Percentiles rank a stretch among this genome's conserved stretches.
Conservation (phyloP, 306 rosid genomes). For the Trichosanthes truncata region DNA sequence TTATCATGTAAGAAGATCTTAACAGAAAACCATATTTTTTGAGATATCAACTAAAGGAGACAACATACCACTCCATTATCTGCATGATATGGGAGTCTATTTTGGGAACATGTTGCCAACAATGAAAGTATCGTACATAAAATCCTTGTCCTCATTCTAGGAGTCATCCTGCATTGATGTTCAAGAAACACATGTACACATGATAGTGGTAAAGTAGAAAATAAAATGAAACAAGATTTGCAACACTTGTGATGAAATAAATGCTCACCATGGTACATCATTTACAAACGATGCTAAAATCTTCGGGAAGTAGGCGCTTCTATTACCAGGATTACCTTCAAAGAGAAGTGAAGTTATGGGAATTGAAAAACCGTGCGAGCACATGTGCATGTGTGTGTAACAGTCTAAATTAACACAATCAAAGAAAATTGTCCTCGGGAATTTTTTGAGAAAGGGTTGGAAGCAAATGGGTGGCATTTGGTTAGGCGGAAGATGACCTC, state of each 20-base stretch:
- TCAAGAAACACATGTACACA: not conserved
- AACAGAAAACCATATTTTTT: not conserved
- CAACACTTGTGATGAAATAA: constrained; percentile 16
- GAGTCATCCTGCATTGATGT: constrained; percentile 51
- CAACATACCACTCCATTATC: constrained; percentile 40
- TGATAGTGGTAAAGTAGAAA: not conserved
- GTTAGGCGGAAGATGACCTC: not conserved
- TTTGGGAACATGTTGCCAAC: constrained; percentile 61
- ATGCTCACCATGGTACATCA: constrained; percentile 61
- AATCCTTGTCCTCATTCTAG: constrained; percentile 46
- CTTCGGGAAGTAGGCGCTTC: constrained; percentile 44
- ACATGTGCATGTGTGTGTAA: not conserved
- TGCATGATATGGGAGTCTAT: constrained; percentile 60
- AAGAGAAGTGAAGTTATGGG: constrained; percentile 12
- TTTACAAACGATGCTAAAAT: constrained; percentile 31
- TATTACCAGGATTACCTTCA: constrained; percentile 58
- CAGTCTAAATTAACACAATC: not conserved
- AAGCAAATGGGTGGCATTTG: not conserved
- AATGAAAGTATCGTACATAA: constrained; percentile 52
- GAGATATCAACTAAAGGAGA: not conserved
- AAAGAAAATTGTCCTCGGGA: not conserved
- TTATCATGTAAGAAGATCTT: not conserved
- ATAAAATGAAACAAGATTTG: constrained; percentile 2
- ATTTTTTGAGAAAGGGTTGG: not conserved
- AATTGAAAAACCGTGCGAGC: constrained; percentile 2